A percentile compares a stretch with the other conserved stretches of the same genome.
phyloP scores from a whole-genome alignment of 1,284 basidiomycete genomes.

The Acaromyces ingoldii region DNA sequence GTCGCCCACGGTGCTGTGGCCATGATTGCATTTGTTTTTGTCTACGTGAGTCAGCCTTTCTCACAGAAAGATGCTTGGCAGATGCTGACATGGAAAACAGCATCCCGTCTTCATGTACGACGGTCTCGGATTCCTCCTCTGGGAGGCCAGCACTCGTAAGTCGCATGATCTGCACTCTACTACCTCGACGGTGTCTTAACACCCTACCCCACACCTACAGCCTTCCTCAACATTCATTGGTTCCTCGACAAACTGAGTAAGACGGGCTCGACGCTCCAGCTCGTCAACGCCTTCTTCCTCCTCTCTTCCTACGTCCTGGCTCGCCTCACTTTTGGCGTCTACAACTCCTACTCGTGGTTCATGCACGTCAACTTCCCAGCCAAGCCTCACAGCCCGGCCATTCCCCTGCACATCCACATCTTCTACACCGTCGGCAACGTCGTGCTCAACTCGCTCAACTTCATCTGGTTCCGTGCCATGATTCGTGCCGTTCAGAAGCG shows the following conservation, averaged over 20 bases:
- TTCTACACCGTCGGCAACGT: conserved; percentile 40
- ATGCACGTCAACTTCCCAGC: conserved; percentile 32
- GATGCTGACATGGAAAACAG: conserved; percentile 4
- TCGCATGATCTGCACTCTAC: conserved; percentile 1
- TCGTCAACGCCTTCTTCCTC: conserved; percentile 51
- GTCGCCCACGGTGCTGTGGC: conserved; percentile 51
- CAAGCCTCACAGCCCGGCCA: conserved; percentile 25
- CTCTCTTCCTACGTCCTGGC: conserved; percentile 47
- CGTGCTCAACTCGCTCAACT: conserved; percentile 47
- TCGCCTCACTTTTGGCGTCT: conserved; percentile 48
- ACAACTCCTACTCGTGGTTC: conserved; percentile 45
- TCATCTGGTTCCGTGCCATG: conserved; percentile 52
- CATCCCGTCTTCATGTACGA: conserved; percentile 52
- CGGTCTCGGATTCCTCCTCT: conserved; percentile 50
- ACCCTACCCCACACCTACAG: conserved; percentile 2
- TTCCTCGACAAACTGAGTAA: conserved; percentile 52
- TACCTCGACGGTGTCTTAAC: conserved; percentile 3
- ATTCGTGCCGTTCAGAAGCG: conserved; percentile 49
- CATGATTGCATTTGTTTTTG: conserved; percentile 42
- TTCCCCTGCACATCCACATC: conserved; percentile 16
- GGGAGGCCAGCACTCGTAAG: conserved; percentile 47
- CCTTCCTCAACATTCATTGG: conserved; percentile 54
- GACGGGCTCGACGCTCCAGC: conserved; percentile 48
- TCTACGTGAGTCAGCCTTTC: conserved; percentile 18
- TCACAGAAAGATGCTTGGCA: not conserved